Conservation (phyloP, 2,329 filamentous ascomycete genomes). For the Ceratocystis cubensis region DNA sequence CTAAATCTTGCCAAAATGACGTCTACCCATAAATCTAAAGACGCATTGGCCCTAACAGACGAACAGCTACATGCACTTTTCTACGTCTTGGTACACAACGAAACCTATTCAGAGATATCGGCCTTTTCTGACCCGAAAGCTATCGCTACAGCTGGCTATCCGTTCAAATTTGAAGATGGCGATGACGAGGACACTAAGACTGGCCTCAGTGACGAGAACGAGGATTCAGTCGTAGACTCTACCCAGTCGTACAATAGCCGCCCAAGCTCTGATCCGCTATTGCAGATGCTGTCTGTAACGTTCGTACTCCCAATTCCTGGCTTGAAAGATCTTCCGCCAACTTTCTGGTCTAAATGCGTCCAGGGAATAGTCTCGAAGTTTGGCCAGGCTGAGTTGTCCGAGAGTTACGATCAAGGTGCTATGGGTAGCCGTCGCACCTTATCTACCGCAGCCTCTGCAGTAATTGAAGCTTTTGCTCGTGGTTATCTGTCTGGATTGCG, state of each 20-base stretch:
- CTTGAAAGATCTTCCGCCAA: slow-evolving; percentile 46
- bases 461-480: slow-evolving; percentile 57
- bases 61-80: slow-evolving; percentile 43
- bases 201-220: background rate
- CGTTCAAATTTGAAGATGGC: slow-evolving; percentile 37
- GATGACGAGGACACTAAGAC: slow-evolving; percentile 23
- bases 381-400: slow-evolving; percentile 56
- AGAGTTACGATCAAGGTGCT: slow-evolving; percentile 69
- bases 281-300: slow-evolving; percentile 47
- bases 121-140: slow-evolving; percentile 54
- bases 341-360: slow-evolving; percentile 54
- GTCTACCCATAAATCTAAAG: background rate
- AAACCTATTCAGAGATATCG: slow-evolving; percentile 56
- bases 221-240: slow-evolving; percentile 23
- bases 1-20: background rate
- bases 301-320: slow-evolving; percentile 56
- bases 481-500: slow-evolving; percentile 52
- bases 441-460: slow-evolving; percentile 55
- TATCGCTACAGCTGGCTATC: slow-evolving; percentile 56
- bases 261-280: slow-evolving; percentile 36
- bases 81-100: slow-evolving; percentile 46
- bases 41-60: slow-evolving; percentile 22
- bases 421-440: slow-evolving; percentile 64
- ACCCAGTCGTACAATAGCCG: slow-evolving; percentile 12
- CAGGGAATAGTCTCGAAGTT: slow-evolving; percentile 49